Evolutionary conservation across 169 alveolate genomes (phyloP).

Genomic region (Babesia gibsoni): DNA sequence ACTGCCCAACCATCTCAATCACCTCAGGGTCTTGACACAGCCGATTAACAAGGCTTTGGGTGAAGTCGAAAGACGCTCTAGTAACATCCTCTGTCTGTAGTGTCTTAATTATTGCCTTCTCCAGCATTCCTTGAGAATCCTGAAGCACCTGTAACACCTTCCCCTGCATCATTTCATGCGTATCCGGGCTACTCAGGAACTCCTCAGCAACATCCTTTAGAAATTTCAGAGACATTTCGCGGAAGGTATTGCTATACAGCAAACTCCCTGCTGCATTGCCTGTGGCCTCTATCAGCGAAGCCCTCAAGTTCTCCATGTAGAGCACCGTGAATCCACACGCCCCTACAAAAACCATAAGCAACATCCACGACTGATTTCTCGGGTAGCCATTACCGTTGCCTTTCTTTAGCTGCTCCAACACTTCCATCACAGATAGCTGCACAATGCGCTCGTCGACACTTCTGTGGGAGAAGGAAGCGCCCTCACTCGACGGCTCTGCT

Average conservation of each 20-base stretch:
- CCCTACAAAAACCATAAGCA: not conserved
- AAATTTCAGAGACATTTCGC: conserved; percentile 6
- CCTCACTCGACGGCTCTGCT: too few relatives aligned
- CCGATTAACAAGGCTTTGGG: not conserved
- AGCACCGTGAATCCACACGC: conserved; percentile 14
- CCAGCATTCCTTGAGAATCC: not conserved
- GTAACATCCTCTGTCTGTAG: conserved; percentile 3
- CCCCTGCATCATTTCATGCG: not conserved
- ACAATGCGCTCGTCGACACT: conserved; percentile 19
- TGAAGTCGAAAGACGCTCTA: conserved; percentile 9
- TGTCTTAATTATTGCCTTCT: not conserved
- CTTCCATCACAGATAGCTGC: not conserved
- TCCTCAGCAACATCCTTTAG: conserved; percentile 1
- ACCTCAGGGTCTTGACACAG: conserved; percentile 38
- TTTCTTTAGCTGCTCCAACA: not conserved
- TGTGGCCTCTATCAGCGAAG: conserved; percentile 13
- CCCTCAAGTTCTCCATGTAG: conserved; percentile 23
- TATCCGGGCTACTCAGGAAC: conserved; percentile 15
- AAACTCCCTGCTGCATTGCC: conserved; percentile 30
- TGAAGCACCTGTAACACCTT: conserved; percentile 6
- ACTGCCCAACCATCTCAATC: conserved; percentile 28
- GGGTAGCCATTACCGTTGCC: not conserved
- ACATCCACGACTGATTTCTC: not conserved
- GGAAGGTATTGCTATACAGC: conserved; percentile 9
- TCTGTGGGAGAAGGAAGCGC: too few relatives aligned